These are phyloP conservation scores for Auricularia heimuer DNA, from an alignment of 768 basidiomycete species.

Conservation along the genomic window DNA sequence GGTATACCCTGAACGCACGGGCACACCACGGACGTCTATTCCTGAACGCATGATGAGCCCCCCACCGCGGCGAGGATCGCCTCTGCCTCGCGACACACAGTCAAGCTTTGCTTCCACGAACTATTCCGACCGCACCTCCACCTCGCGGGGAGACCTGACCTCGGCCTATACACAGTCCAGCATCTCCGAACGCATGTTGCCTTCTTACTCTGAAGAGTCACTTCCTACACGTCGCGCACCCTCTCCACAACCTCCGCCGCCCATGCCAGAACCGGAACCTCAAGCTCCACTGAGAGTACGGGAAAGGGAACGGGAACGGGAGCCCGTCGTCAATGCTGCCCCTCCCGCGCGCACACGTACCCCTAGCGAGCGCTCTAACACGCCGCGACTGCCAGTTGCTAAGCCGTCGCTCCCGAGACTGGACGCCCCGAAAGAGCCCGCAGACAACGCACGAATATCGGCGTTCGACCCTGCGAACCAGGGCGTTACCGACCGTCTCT, in stretches of 20 bases:
- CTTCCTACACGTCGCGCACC: background rate
- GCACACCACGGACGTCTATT: background rate
- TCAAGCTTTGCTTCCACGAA: background rate
- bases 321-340: background rate
- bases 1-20: background rate
- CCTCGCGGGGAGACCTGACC: background rate
- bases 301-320: background rate
- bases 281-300: background rate
- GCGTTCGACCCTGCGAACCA: constrained; percentile 79
- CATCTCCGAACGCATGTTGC: background rate
- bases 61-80: background rate
- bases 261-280: background rate
- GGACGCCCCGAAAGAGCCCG: background rate
- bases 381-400: background rate
- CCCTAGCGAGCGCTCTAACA: background rate
- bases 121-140: background rate
- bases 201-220: background rate
- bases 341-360: background rate
- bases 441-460: constrained; percentile 63
- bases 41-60: background rate
- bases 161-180: background rate
- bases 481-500: constrained; percentile 57
- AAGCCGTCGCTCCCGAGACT: background rate
- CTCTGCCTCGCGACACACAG: background rate
- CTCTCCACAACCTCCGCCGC: constrained; percentile 1